Evolutionary conservation across 345 rosid genomes (phyloP).

Genomic region (Populus euphratica): DNA sequence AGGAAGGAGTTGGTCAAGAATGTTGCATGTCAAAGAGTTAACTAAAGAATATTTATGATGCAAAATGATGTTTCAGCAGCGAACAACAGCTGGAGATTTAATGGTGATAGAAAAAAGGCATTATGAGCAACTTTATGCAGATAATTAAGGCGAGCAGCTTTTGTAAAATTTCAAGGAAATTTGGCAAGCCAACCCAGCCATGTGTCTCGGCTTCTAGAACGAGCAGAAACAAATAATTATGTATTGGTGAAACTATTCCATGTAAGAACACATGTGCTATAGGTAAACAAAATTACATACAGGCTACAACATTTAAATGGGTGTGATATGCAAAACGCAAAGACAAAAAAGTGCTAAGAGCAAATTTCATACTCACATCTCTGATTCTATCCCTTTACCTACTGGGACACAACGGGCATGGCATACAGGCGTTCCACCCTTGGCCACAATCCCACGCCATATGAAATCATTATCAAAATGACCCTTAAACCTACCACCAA

Average conservation of each 20-base stretch:
- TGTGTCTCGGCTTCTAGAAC: background rate
- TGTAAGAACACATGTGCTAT: background rate
- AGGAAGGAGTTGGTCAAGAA: background rate
- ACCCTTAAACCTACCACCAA: constrained; percentile 32
- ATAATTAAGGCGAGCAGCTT: background rate
- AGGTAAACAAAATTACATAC: background rate
- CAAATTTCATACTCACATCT: constrained; percentile 48
- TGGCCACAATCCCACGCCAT: constrained; percentile 74
- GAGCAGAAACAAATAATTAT: background rate
- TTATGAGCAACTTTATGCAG: background rate
- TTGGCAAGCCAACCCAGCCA: background rate
- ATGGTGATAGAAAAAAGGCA: background rate
- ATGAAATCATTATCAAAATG: constrained; percentile 49
- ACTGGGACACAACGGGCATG: constrained; percentile 67
- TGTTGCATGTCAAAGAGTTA: background rate
- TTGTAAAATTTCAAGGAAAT: background rate
- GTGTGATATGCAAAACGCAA: background rate
- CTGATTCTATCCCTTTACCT: constrained; percentile 49
- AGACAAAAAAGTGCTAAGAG: background rate
- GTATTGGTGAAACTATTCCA: background rate
- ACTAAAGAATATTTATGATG: background rate
- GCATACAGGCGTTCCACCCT: constrained; percentile 79
- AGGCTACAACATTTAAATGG: background rate
- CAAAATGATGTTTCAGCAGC: background rate
- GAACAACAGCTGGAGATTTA: background rate